phyloP scores from a whole-genome alignment of 75 land plant species.

The Azolla pinnata region DNA sequence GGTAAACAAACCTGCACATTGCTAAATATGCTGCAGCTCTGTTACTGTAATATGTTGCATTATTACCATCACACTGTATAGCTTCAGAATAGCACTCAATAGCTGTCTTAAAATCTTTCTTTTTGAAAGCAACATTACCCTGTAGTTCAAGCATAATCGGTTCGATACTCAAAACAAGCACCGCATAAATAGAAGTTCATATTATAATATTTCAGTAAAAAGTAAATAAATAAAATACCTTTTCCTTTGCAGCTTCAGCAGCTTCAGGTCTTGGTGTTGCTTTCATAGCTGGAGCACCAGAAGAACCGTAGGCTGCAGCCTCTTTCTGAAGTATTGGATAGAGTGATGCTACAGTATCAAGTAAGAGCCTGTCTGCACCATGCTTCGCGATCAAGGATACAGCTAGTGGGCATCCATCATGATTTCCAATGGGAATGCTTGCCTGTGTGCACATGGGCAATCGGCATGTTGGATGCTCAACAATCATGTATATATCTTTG shows the following conservation, averaged over 20 bases:
- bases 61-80: constrained; percentile 26
- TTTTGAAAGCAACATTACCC: constrained; percentile 43
- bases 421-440: constrained; percentile 21
- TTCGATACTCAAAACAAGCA: too few species aligned
- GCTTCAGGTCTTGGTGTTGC: constrained; percentile 24
- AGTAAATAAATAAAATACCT: constrained; percentile 32
- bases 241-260: constrained; percentile 76
- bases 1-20: constrained; percentile 29
- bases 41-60: constrained; percentile 40
- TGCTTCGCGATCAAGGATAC: constrained; percentile 82
- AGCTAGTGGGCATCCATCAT: constrained; percentile 61
- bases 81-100: constrained; percentile 37
- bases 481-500: neutral
- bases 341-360: constrained; percentile 44
- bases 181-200: neutral
- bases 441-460: neutral
- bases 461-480: neutral
- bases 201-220: too few species aligned
- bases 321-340: constrained; percentile 50
- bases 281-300: constrained; percentile 18
- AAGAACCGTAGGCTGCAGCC: constrained; percentile 22
- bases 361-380: constrained; percentile 68
- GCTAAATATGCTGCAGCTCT: constrained; percentile 42
- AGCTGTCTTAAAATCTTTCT: constrained; percentile 40
- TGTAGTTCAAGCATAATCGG: too few species aligned